Percentiles rank a stretch among this genome's conserved stretches.
Evolutionary conservation across 352 stramenopile genomes (phyloP).

Genomic region (Phytopythium vexans): DNA sequence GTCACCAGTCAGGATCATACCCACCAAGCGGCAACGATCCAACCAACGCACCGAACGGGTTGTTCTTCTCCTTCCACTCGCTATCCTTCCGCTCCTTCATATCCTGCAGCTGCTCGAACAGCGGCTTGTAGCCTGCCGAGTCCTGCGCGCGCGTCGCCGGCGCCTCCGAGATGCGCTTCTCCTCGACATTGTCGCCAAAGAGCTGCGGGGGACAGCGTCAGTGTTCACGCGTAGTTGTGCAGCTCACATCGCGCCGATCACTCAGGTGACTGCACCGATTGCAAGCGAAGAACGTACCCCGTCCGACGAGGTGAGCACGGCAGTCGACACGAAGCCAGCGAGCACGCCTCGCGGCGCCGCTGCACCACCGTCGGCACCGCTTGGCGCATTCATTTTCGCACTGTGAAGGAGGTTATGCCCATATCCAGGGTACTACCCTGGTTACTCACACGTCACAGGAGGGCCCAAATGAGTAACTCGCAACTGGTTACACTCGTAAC

Average conservation of each 20-base stretch:
- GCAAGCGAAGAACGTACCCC: constrained; percentile 35
- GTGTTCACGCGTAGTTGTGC: background rate
- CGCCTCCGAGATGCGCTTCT: constrained; percentile 71
- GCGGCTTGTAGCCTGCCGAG: constrained; percentile 51
- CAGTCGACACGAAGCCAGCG: constrained; percentile 78
- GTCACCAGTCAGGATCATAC: background rate
- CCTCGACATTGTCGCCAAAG: constrained; percentile 85
- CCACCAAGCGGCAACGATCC: background rate
- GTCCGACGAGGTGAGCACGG: constrained; percentile 81
- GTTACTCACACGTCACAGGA: too few relatives aligned
- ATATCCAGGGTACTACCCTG: too few relatives aligned
- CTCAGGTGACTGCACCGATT: background rate
- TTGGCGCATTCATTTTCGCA: constrained; percentile 22
- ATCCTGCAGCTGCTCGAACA: constrained; percentile 83
- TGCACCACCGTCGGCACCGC: constrained; percentile 13
- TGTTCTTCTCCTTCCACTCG: constrained; percentile 90
- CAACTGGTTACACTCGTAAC: background rate
- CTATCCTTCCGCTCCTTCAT: constrained; percentile 74
- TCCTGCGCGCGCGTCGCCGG: constrained; percentile 41
- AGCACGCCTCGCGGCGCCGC: constrained; percentile 30
- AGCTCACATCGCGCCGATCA: background rate
- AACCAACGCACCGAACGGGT: constrained; percentile 63
- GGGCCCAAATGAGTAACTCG: too few relatives aligned
- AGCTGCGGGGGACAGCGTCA: constrained; percentile 34
- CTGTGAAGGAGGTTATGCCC: too few relatives aligned